Conservation (phyloP, 2,329 filamentous ascomycete genomes). For the Scedosporium minutisporum region DNA sequence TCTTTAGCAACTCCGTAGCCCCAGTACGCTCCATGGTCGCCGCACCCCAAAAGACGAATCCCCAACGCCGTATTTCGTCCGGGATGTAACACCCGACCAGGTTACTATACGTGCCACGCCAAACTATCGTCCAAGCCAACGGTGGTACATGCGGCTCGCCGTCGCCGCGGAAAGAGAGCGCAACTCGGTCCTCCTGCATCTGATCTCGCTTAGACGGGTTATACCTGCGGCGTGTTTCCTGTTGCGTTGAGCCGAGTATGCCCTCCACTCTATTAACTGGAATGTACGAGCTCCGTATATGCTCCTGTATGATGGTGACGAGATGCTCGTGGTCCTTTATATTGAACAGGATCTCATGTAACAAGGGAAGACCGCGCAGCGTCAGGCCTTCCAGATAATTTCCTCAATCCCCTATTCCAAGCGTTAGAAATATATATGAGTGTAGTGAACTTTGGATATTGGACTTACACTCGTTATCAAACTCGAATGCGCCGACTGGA, state of each 20-base stretch:
- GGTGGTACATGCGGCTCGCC: conserved; percentile 9
- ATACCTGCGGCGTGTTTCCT: background rate
- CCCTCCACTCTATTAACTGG: background rate
- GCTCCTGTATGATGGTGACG: background rate
- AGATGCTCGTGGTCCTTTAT: background rate
- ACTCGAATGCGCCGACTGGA: background rate
- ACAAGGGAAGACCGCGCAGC: background rate
- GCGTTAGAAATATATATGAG: background rate
- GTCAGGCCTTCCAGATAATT: background rate
- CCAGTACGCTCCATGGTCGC: background rate
- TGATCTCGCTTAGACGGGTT: background rate
- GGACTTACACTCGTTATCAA: background rate
- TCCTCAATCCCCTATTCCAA: background rate
- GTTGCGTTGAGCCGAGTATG: background rate
- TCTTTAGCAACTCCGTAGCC: background rate
- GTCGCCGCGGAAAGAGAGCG: background rate
- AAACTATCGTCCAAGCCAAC: conserved; percentile 13
- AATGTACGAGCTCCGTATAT: background rate
- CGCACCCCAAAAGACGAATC: conserved; percentile 16
- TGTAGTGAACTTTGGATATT: background rate
- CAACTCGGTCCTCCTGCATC: background rate
- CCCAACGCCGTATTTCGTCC: conserved; percentile 8
- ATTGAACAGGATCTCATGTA: background rate
- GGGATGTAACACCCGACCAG: conserved; percentile 11
- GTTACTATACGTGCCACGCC: conserved; percentile 13